Percentiles rank a stretch among this genome's conserved stretches.
Conservation (phyloP, 805 yeast species). For the Kodamaea laetipori region DNA sequence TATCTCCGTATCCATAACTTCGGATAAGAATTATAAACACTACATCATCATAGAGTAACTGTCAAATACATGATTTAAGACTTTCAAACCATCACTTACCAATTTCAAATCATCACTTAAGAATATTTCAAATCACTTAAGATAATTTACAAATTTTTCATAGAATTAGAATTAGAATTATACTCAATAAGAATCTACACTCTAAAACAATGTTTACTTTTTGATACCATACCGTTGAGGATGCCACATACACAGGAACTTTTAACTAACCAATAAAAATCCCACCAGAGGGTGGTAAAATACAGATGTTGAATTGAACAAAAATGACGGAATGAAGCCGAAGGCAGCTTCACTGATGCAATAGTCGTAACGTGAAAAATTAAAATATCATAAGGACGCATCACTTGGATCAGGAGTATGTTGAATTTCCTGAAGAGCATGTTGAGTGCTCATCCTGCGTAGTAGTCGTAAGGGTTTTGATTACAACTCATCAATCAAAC, state of each 20-base stretch:
- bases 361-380: slow-evolving; percentile 8
- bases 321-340: slow-evolving; percentile 13
- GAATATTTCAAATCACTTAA: no score
- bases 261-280: slow-evolving; percentile 11
- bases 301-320: slow-evolving; percentile 23
- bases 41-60: no score
- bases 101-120: no score
- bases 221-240: slow-evolving; percentile 57
- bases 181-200: no score
- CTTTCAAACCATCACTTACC: not conserved
- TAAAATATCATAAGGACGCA: slow-evolving; percentile 18
- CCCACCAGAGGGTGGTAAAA: slow-evolving; percentile 12
- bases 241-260: slow-evolving; percentile 44
- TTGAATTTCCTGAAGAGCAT: slow-evolving; percentile 34
- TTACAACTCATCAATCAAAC: slow-evolving; percentile 43
- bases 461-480: not conserved
- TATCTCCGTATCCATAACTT: no score
- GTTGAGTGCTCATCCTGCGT: slow-evolving; percentile 40
- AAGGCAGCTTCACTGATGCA: slow-evolving; percentile 8
- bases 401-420: slow-evolving; percentile 20
- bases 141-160: no score
- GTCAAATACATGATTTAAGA: not conserved
- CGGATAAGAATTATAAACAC: no score
- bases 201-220: no score
- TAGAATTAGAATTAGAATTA: no score